Percentiles rank a stretch among this genome's conserved stretches.
These are phyloP conservation scores for Boletus reticuloceps DNA, from an alignment of 768 basidiomycete species.

Conservation along the genomic window DNA sequence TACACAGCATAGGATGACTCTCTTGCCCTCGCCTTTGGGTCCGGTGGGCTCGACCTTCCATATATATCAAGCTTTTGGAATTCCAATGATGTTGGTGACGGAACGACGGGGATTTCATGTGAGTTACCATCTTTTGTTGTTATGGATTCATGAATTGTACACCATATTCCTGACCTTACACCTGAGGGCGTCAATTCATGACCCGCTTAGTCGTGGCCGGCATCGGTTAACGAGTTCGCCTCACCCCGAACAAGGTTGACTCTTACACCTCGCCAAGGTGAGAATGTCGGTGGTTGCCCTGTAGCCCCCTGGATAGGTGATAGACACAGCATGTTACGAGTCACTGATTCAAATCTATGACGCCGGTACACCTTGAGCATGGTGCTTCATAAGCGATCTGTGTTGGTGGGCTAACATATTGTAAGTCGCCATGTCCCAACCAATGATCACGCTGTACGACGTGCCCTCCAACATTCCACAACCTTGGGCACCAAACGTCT, in stretches of 20 bases:
- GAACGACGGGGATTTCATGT: conserved; percentile 4
- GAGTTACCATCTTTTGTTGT: conserved; percentile 5
- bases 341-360: background rate
- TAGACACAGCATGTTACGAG: conserved; percentile 10
- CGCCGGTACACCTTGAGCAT: background rate
- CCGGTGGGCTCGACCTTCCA: background rate
- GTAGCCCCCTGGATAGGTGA: background rate
- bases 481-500: conserved; percentile 76
- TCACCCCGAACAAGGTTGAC: background rate
- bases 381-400: conserved; percentile 7
- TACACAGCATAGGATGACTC: background rate
- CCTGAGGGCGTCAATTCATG: background rate
- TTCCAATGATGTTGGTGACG: background rate
- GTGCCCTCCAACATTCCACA: conserved; percentile 56
- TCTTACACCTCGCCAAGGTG: conserved; percentile 1
- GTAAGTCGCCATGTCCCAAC: conserved; percentile 37
- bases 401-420: background rate
- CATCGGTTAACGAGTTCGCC: conserved; percentile 4
- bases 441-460: conserved; percentile 65
- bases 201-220: background rate
- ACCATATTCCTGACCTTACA: background rate
- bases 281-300: conserved; percentile 16
- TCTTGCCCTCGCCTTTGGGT: background rate
- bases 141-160: conserved; percentile 1
- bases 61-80: background rate